Evolutionary conservation across 805 yeast species (phyloP), one percentile per base, ranked within the genome.

Genomic region (Candida schatavii): DNA sequence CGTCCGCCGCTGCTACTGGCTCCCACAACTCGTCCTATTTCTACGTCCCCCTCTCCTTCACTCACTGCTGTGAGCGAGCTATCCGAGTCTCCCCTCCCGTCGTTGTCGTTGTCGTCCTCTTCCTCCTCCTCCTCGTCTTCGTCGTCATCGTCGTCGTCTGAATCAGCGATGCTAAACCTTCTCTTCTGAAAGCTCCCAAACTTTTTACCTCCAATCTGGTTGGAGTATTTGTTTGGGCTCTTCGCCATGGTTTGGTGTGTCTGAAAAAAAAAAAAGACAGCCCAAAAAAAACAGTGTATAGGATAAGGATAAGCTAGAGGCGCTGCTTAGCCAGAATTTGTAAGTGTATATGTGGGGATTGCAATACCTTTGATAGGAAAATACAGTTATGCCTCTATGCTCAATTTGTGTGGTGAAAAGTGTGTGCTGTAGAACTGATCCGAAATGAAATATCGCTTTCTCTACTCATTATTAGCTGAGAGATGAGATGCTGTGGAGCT

Each of bases 31-130:
- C 21, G 11, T 5, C 11, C 35, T 6, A 31, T 31, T 29, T 29
- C 32, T 18, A 14, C 26, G 4, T 22, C 29, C 9, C 28, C 52
- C 7, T 52, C 63, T 4, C 51, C 49, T 21, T 59, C 68, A 5
- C 61, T 57, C 5, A 68, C 69, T 2, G 71, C 74, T 0, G 73
- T 70, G 25, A 70, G 51, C 0, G 73, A 67, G 13, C 35, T 31
- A 13, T 31, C 35, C 13, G 68, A 62, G 37, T 69, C 75, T 1
- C 70, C 61, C n/a, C n/a, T n/a, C n/a, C n/a, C n/a, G n/a, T n/a
- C n/a, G n/a, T n/a, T n/a, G n/a, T n/a, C n/a, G 35, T 65, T 69
- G 13, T 26, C 19, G 28, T 4, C 37, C 28, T 41, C 34, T n/a
- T n/a, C n/a, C n/a, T n/a, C n/a, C 10, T 23, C 27, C 13, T 21